These are phyloP conservation scores for Suillus discolor DNA, from an alignment of 768 basidiomycete genomes.

Conservation along the genomic window DNA sequence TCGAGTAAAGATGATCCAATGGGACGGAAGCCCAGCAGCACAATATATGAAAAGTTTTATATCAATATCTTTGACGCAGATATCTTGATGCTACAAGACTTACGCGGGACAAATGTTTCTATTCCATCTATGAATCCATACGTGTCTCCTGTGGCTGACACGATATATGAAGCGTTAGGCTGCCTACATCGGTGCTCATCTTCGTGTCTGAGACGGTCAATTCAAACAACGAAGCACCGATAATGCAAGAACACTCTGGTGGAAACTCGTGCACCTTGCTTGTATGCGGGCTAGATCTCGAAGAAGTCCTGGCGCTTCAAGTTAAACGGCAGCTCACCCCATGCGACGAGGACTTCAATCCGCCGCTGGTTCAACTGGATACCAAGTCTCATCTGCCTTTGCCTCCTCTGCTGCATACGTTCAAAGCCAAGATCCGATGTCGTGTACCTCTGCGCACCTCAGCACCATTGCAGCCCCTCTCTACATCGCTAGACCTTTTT, in stretches of 20 bases:
- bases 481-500: constrained; percentile 79
- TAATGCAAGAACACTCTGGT: constrained; percentile 56
- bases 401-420: constrained; percentile 21
- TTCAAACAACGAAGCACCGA: constrained; percentile 47
- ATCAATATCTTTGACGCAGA: constrained; percentile 37
- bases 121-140: constrained; percentile 52
- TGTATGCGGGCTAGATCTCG: constrained; percentile 40
- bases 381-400: constrained; percentile 32
- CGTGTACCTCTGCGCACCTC: constrained; percentile 38
- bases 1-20: background rate
- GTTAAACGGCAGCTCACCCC: constrained; percentile 23
- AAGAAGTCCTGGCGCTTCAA: constrained; percentile 31
- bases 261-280: constrained; percentile 51
- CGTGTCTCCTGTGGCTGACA: constrained; percentile 45
- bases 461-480: constrained; percentile 45
- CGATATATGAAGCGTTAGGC: constrained; percentile 48
- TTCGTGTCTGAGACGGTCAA: constrained; percentile 68
- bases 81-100: constrained; percentile 30
- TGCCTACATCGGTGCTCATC: constrained; percentile 61
- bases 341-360: constrained; percentile 11
- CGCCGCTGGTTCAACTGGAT: constrained; percentile 21
- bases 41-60: background rate
- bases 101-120: constrained; percentile 40
- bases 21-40: background rate
- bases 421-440: constrained; percentile 35